These are phyloP conservation scores for Ceriops tagal DNA, from an alignment of 345 rosid genomes.

Conservation along the genomic window DNA sequence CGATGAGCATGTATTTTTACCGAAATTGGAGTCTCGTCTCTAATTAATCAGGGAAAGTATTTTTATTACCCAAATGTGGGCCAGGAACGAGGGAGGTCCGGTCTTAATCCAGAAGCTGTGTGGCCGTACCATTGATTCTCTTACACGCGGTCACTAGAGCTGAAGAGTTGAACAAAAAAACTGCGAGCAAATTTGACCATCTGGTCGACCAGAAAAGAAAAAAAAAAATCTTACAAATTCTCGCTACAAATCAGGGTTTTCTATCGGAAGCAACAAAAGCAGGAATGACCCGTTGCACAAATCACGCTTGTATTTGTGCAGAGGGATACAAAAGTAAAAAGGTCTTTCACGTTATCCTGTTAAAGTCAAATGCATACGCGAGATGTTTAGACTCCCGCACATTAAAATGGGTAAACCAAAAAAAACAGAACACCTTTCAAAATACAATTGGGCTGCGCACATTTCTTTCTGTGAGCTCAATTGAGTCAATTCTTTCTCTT, in stretches of 20 bases:
- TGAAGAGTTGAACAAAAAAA: too few species aligned
- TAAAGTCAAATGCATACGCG: conserved; percentile 23
- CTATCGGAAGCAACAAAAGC: neutral
- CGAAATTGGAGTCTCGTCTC: too few species aligned
- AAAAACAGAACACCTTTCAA: too few species aligned
- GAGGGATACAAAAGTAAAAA: neutral
- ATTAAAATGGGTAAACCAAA: too few species aligned
- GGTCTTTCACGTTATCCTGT: conserved; percentile 18
- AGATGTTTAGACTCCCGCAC: neutral
- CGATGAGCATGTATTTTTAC: too few species aligned
- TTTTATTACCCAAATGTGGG: conserved; percentile 26
- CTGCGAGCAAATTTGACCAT: too few species aligned
- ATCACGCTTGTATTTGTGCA: conserved; percentile 16
- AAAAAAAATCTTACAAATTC: too few species aligned
- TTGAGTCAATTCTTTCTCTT: neutral
- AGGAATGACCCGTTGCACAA: conserved; percentile 24
- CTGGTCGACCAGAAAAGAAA: too few species aligned
- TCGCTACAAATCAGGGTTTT: too few species aligned
- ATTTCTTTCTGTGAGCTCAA: neutral
- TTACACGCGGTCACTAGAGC: neutral
- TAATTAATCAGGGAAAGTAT: too few species aligned
- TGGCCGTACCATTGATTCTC: neutral
- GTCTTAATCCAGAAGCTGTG: neutral
- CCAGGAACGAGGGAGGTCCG: conserved; percentile 35
- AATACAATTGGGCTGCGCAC: too few species aligned